A percentile compares a stretch with the other conserved stretches of the same genome.
Evolutionary conservation across 1,139 yeast species (phyloP).

Genomic region (Yamadazyma spencermartinsiae): DNA sequence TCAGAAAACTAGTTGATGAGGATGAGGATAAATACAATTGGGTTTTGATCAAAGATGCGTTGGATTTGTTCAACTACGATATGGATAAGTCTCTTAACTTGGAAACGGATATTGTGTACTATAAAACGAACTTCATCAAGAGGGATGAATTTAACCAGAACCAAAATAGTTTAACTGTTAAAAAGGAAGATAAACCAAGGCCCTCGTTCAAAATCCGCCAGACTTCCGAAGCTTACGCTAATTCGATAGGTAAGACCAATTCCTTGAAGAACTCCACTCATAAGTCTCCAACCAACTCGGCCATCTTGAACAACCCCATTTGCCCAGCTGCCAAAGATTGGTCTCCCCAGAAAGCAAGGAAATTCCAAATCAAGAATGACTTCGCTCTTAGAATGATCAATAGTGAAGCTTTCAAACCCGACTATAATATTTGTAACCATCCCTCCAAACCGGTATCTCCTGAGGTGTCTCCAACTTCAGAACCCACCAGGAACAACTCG

Average conservation of each 20-base stretch:
- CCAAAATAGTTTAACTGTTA: conserved; percentile 7
- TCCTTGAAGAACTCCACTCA: neutral
- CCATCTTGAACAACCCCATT: conserved; percentile 26
- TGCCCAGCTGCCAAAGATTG: conserved; percentile 45
- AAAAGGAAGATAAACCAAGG: conserved; percentile 17
- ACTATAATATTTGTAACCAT: conserved; percentile 30
- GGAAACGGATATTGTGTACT: conserved; percentile 47
- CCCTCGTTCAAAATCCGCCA: conserved; percentile 19
- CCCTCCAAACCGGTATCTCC: conserved; percentile 43
- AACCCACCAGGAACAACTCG: conserved; percentile 45
- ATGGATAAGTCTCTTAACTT: conserved; percentile 37
- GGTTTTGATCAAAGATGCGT: conserved; percentile 37
- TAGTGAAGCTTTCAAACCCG: conserved; percentile 38
- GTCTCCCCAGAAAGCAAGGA: conserved; percentile 30
- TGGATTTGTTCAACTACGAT: conserved; percentile 28
- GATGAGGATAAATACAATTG: conserved; percentile 23
- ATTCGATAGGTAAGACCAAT: conserved; percentile 9
- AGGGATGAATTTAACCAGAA: conserved; percentile 29
- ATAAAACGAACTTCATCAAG: conserved; percentile 46
- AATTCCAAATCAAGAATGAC: conserved; percentile 33
- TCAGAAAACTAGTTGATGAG: conserved; percentile 17
- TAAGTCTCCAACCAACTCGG: conserved; percentile 13
- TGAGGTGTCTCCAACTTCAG: conserved; percentile 46
- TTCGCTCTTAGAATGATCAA: conserved; percentile 41
- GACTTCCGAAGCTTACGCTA: conserved; percentile 13